Percentiles rank a stretch among this genome's conserved stretches.
These are phyloP conservation scores for Knufia fluminis DNA, from an alignment of 2,329 filamentous ascomycete genomes.

Conservation along the genomic window DNA sequence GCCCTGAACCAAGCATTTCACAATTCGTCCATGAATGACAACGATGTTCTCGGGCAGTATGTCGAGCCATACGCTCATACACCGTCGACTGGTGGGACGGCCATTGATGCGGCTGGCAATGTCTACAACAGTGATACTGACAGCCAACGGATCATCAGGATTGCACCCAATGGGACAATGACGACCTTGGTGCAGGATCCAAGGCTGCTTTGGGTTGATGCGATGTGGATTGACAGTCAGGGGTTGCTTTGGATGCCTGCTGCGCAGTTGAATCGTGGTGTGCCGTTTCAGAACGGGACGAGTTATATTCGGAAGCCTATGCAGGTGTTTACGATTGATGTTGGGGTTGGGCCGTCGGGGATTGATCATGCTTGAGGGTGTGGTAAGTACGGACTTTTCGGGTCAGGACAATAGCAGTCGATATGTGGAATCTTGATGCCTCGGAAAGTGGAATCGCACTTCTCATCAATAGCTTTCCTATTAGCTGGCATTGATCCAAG, in stretches of 20 bases:
- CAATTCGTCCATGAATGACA: too few species aligned
- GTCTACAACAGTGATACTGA: conserved; percentile 32
- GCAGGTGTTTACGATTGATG: conserved; percentile 12
- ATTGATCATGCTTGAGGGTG: conserved; percentile 15
- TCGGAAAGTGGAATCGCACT: too few species aligned
- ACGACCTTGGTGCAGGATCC: conserved; percentile 13
- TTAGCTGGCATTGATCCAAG: too few species aligned
- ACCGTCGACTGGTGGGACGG: conserved; percentile 30
- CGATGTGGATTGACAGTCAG: conserved; percentile 14
- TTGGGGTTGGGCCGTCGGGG: conserved; percentile 11
- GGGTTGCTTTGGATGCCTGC: conserved; percentile 15
- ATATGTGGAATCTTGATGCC: too few species aligned
- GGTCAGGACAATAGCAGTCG: too few species aligned
- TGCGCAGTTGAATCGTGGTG: conserved; percentile 14
- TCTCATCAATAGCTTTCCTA: too few species aligned
- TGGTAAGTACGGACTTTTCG: too few species aligned
- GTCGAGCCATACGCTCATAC: conserved; percentile 28
- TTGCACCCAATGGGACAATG: conserved; percentile 13
- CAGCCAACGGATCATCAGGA: conserved; percentile 13
- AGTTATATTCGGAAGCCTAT: conserved; percentile 10
- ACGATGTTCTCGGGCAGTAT: conserved; percentile 11
- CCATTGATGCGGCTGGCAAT: conserved; percentile 32
- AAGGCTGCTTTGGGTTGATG: conserved; percentile 14
- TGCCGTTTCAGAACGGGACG: conserved; percentile 11
- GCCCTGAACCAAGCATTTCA: too few species aligned